These are phyloP conservation scores for Fraxinus greggii DNA, from an alignment of 305 asterid genomes.

Conservation along the genomic window DNA sequence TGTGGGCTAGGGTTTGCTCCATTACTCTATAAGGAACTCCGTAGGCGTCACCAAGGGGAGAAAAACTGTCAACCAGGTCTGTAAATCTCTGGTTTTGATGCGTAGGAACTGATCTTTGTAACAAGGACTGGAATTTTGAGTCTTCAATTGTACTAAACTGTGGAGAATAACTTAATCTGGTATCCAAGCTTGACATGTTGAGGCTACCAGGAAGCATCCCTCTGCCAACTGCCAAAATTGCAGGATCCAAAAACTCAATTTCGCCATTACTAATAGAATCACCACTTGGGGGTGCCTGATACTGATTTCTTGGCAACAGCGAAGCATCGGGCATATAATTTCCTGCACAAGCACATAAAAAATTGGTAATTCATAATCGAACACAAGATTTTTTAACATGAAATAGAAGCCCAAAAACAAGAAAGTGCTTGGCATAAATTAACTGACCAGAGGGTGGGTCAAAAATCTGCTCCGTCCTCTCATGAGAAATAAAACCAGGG, in stretches of 20 bases:
- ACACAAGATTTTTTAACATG: not conserved
- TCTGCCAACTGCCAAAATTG: conserved; percentile 92
- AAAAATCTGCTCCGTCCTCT: conserved; percentile 52
- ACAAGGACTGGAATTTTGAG: conserved; percentile 56
- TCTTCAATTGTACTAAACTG: conserved; percentile 61
- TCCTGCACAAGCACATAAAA: conserved; percentile 46
- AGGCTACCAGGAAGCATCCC: conserved; percentile 69
- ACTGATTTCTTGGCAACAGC: conserved; percentile 51
- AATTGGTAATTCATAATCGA: conserved; percentile 2
- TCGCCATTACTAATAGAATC: conserved; percentile 52
- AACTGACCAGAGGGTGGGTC: conserved; percentile 55
- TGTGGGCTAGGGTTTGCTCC: conserved; percentile 60
- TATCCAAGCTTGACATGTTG: conserved; percentile 50
- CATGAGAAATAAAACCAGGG: conserved; percentile 83
- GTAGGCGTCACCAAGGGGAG: conserved; percentile 51
- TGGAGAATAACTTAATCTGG: conserved; percentile 54
- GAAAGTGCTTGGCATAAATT: not conserved
- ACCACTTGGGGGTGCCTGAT: conserved; percentile 47
- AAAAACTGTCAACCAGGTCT: conserved; percentile 49
- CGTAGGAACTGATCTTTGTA: conserved; percentile 64
- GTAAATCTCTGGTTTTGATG: conserved; percentile 67
- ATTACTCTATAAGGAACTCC: conserved; percentile 58
- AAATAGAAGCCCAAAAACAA: not conserved
- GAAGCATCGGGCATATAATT: conserved; percentile 48
- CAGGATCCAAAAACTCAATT: conserved; percentile 91